Percentiles rank a stretch among this genome's conserved stretches.
These are phyloP conservation scores for Reutealis trisperma DNA, from an alignment of 345 rosid genomes.

Conservation along the genomic window DNA sequence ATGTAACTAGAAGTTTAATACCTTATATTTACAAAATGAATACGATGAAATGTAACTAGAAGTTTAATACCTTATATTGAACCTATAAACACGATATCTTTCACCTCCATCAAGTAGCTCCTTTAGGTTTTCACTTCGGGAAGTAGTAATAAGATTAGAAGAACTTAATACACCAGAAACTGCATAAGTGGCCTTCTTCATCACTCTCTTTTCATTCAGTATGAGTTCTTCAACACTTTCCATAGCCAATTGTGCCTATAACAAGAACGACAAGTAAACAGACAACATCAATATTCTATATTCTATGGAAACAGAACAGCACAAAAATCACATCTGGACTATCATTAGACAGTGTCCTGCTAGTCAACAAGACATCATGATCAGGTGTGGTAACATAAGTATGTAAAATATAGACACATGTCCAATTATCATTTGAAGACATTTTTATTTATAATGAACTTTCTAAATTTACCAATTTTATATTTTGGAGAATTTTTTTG, in stretches of 20 bases:
- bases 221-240: constrained; percentile 56
- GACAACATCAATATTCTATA: neutral
- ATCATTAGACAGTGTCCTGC: neutral
- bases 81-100: constrained; percentile 62
- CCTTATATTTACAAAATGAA: constrained; percentile 46
- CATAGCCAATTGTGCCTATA: constrained; percentile 40
- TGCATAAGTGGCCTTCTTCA: constrained; percentile 45
- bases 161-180: constrained; percentile 72
- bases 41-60: constrained; percentile 4
- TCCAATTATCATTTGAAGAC: neutral
- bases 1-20: constrained; percentile 28
- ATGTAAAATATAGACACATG: neutral
- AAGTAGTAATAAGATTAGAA: constrained; percentile 50
- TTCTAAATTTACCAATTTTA: neutral
- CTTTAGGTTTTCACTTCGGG: constrained; percentile 62
- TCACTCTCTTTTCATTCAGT: constrained; percentile 47
- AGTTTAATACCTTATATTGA: constrained; percentile 59
- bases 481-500: neutral
- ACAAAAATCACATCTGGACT: neutral
- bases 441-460: neutral
- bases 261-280: constrained; percentile 12
- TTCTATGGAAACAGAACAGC: neutral
- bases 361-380: neutral
- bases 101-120: constrained; percentile 56
- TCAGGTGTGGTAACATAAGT: neutral